Evolutionary conservation across 306 rosid species (phyloP).

Genomic region (Prunus padus): DNA sequence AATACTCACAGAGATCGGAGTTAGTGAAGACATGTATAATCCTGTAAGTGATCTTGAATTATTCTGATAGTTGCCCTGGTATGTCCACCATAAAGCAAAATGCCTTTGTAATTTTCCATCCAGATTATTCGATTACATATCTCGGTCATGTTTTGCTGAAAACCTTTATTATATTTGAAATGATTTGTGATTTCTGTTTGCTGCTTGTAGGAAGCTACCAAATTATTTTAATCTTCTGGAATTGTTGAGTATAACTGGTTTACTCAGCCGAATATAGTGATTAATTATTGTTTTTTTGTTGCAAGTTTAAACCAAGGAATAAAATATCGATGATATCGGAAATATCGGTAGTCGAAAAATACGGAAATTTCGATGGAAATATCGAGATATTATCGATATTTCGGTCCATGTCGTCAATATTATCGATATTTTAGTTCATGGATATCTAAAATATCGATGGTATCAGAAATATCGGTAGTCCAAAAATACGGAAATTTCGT

Average conservation of each 20-base stretch:
- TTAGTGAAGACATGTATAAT: slow-evolving; percentile 83
- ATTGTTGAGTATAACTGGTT: slow-evolving; percentile 1
- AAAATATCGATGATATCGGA: too few species aligned
- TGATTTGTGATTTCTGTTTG: background rate
- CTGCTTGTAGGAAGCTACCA: background rate
- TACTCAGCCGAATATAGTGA: background rate
- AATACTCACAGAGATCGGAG: slow-evolving; percentile 66
- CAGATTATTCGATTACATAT: background rate
- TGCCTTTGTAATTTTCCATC: background rate
- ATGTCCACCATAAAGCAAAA: slow-evolving; percentile 9
- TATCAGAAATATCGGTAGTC: too few species aligned
- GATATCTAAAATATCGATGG: too few species aligned
- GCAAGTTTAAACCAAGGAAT: background rate
- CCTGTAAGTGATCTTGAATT: slow-evolving; percentile 76
- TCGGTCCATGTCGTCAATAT: too few species aligned
- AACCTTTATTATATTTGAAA: background rate
- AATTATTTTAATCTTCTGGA: background rate
- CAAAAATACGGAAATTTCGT: too few species aligned
- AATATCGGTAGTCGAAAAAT: too few species aligned
- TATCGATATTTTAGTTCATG: too few species aligned
- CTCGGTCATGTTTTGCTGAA: background rate
- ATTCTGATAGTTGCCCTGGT: slow-evolving; percentile 29
- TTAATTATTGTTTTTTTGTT: background rate
- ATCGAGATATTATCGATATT: too few species aligned
- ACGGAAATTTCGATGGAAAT: too few species aligned